Base-by-base conservation (phyloP, 176 grass and related monocot species). In the Oryza glaberrima region DNA sequence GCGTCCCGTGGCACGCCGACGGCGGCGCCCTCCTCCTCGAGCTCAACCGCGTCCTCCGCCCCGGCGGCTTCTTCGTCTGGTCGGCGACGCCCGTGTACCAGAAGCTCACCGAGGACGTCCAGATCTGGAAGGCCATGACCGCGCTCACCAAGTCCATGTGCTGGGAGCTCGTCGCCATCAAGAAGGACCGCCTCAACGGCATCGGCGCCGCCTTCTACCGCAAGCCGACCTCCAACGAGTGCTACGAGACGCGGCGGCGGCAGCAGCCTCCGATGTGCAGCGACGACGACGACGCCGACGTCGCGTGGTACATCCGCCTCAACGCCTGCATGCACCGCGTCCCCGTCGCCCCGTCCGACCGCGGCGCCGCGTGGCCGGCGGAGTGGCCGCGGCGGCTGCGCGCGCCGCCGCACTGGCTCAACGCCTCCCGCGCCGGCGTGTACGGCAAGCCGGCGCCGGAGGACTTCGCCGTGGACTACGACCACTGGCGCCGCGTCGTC, bases 11-110 rank as follows among this genome's bases (percentile, higher is more conserved):
- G 96, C 96, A 98, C 22, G 85, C 79, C 65, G 89, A 98, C 63
- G 96, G 92, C 58, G 91, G 96, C 22, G 88, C 91, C 22, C 91
- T 98, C 34, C 91, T 98, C 9, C 88, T 98, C 4, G 96, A 95
- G 87, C 83, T 98, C 14, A 95, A 98, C 75, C 93, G 96, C 67
- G 91, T 95, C 32, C 86, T 98, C 22, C 93, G 96, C 28, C 96
- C 91, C 45, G 96, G 96, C 58, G 96, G 93, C 4, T 92, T 87
- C 71, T 98, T 98, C 85, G 91, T 98, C 67, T 98, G 96, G 96
- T 98, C 96, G 10, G 96, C 91, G 9, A 98, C 96, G 12, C 96
- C 96, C 13, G 96, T 98, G 35, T 98, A 98, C 85, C 96, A 98
- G 84, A 98, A 98, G 69, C 89, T 98, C 7, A 76, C 89, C 35